These are phyloP conservation scores for Amoebophrya sp. DNA, from an alignment of 169 alveolate genomes.

Conservation along the genomic window DNA sequence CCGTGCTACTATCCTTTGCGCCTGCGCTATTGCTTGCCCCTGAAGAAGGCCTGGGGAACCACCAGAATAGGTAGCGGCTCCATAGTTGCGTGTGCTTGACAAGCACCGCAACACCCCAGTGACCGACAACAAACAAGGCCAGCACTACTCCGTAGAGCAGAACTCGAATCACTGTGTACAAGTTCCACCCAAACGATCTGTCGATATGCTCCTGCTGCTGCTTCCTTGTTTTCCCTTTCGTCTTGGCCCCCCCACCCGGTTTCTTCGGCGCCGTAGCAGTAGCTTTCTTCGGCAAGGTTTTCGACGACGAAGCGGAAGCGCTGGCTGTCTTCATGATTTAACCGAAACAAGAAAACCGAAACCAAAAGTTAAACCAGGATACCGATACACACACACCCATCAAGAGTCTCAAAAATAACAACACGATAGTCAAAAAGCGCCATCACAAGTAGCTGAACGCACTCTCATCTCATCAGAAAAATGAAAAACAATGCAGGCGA, in stretches of 20 bases:
- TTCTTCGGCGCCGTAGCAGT: background rate
- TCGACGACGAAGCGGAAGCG: background rate
- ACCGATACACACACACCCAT: too few relatives aligned
- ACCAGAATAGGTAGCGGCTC: background rate
- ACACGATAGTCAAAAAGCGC: too few relatives aligned
- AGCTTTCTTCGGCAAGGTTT: background rate
- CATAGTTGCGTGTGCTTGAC: background rate
- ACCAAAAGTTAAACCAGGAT: too few relatives aligned
- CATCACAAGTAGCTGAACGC: too few relatives aligned
- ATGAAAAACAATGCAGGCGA: too few relatives aligned
- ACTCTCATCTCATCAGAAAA: too few relatives aligned
- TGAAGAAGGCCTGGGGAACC: conserved; percentile 17
- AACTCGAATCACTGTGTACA: background rate
- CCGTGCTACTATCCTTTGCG: too few relatives aligned
- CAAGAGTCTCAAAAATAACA: too few relatives aligned
- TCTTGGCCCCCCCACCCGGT: background rate
- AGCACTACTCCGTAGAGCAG: background rate
- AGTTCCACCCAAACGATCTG: background rate
- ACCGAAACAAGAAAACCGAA: background rate
- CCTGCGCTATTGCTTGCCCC: too few relatives aligned
- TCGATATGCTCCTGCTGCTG: background rate
- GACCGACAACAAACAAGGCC: background rate
- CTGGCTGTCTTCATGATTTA: background rate
- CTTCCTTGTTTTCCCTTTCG: background rate
- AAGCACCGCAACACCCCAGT: background rate